Conservation (phyloP, 1,139 yeast genomes). For the Kodamaea ohmeri region DNA sequence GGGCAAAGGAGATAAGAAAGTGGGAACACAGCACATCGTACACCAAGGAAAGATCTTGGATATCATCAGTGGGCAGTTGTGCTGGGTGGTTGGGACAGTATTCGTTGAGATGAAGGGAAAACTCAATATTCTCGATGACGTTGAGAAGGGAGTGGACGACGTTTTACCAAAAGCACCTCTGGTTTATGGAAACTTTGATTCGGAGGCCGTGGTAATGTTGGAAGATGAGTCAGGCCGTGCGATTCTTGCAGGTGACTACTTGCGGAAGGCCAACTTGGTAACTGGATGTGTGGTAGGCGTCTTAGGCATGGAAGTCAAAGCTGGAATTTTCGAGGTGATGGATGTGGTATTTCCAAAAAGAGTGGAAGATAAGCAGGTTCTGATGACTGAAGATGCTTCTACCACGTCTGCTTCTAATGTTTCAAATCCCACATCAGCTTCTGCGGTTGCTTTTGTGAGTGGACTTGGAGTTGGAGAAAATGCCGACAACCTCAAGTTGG, state of each 20-base stretch:
- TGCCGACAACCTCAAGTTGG: slow-evolving; percentile 42
- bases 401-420: too few relatives aligned
- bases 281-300: slow-evolving; percentile 88
- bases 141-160: slow-evolving; percentile 58
- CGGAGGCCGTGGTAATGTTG: slow-evolving; percentile 62
- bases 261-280: slow-evolving; percentile 52
- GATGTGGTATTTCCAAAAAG: slow-evolving; percentile 72
- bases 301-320: slow-evolving; percentile 78
- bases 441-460: slow-evolving; percentile 8
- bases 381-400: too few relatives aligned
- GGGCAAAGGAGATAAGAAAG: slow-evolving; percentile 44
- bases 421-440: too few relatives aligned
- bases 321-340: slow-evolving; percentile 82
- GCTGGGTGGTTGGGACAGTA: slow-evolving; percentile 91
- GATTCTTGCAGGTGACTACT: slow-evolving; percentile 60
- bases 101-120: slow-evolving; percentile 82
- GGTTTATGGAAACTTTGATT: slow-evolving; percentile 26
- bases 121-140: slow-evolving; percentile 81
- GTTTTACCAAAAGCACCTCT: slow-evolving; percentile 38
- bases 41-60: slow-evolving; percentile 71
- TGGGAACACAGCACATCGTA: slow-evolving; percentile 34
- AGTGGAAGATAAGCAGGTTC: slow-evolving; percentile 29
- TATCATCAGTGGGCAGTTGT: slow-evolving; percentile 62
- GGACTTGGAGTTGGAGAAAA: slow-evolving; percentile 62
- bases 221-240: slow-evolving; percentile 96